These are phyloP conservation scores for Agapanthus africanus DNA, from an alignment of 106 monocot genomes.

Conservation along the genomic window DNA sequence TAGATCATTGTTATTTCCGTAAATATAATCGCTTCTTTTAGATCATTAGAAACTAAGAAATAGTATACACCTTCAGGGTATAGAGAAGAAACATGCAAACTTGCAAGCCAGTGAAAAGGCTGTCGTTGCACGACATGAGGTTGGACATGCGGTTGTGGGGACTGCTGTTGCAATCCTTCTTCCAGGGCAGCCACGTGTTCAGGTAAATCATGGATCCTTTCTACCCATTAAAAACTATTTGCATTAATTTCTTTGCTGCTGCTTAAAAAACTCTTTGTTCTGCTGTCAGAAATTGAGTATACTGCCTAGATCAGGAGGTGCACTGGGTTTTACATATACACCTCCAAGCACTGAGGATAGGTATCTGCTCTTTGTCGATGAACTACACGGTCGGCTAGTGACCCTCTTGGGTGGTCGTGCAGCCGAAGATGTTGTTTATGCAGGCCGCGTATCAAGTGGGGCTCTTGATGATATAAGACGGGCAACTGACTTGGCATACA, in stretches of 20 bases:
- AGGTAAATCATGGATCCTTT: conserved; percentile 34
- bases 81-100: conserved; percentile 98
- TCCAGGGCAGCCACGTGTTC: conserved; percentile 83
- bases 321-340: conserved; percentile 92
- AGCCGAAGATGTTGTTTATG: conserved; percentile 85
- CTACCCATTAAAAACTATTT: background rate
- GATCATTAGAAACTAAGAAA: too few species aligned
- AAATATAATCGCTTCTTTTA: too few species aligned
- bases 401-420: conserved; percentile 96
- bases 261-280: background rate
- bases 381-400: conserved; percentile 86
- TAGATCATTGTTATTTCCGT: too few species aligned
- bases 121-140: conserved; percentile 95
- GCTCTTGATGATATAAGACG: conserved; percentile 95
- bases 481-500: conserved; percentile 98
- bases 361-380: conserved; percentile 89
- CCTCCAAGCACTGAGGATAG: conserved; percentile 94
- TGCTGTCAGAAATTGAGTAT: conserved; percentile 87
- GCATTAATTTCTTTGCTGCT: background rate
- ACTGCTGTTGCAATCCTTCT: conserved; percentile 91
- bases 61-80: conserved; percentile 65
- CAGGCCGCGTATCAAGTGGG: conserved; percentile 97
- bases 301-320: conserved; percentile 93
- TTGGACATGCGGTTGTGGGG: conserved; percentile 94
- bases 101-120: conserved; percentile 79